Evolutionary conservation across 805 yeast genomes (phyloP).

Genomic region (Maudiozyma bulderi): DNA sequence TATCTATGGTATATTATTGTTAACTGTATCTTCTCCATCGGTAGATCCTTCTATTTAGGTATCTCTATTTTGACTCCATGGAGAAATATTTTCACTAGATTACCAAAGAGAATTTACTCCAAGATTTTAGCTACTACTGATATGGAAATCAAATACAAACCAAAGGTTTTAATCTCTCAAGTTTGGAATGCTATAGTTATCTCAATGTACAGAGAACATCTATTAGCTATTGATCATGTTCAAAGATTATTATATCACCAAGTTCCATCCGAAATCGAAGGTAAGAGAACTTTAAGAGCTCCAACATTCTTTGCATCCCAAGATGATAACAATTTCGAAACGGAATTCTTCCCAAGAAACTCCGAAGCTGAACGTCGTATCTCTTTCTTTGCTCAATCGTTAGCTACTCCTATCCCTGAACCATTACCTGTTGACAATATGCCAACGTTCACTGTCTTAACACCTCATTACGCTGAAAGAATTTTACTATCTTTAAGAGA

Average conservation of each 20-base stretch:
- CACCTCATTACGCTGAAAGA: slow-evolving; percentile 95
- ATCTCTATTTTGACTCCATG: slow-evolving; percentile 98
- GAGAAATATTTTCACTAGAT: slow-evolving; percentile 96
- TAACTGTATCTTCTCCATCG: slow-evolving; percentile 92
- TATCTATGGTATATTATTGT: slow-evolving; percentile 97
- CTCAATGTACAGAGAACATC: slow-evolving; percentile 99
- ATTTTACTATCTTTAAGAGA: slow-evolving; percentile 87
- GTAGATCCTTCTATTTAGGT: slow-evolving; percentile 97
- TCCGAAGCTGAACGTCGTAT: slow-evolving; percentile 99
- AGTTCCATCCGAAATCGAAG: slow-evolving; percentile 96
- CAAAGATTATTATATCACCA: slow-evolving; percentile 95
- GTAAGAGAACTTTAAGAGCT: slow-evolving; percentile 95
- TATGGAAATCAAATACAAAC: slow-evolving; percentile 98
- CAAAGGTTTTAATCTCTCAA: slow-evolving; percentile 95
- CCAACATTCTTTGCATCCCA: slow-evolving; percentile 98
- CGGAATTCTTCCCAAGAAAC: slow-evolving; percentile 93
- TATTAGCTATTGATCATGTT: slow-evolving; percentile 95
- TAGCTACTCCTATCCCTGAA: slow-evolving; percentile 97
- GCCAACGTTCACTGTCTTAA: slow-evolving; percentile 97
- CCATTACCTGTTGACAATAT: slow-evolving; percentile 98
- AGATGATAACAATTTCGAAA: slow-evolving; percentile 87
- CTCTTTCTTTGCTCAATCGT: slow-evolving; percentile 96
- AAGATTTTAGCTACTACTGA: slow-evolving; percentile 96
- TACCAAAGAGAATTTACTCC: slow-evolving; percentile 98
- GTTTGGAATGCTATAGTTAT: slow-evolving; percentile 99